Conservation (phyloP, 768 basidiomycete species). For the Xerocomellus dryophilus region DNA sequence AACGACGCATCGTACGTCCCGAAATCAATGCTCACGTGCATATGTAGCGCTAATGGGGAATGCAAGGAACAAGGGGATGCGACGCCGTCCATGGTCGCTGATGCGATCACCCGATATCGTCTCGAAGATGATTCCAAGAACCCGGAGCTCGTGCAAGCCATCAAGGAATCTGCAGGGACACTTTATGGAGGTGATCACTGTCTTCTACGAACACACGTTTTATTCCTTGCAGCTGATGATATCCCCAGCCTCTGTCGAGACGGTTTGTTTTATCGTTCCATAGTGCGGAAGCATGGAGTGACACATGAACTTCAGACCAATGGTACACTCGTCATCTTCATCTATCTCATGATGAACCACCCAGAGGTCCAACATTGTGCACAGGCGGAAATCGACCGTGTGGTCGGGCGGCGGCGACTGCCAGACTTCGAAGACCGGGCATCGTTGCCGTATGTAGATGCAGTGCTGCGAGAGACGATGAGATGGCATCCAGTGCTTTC, state of each 20-base stretch:
- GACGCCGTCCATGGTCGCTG: slow-evolving; percentile 15
- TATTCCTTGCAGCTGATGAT: not conserved
- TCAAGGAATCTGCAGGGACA: slow-evolving; percentile 19
- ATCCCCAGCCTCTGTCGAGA: slow-evolving; percentile 29
- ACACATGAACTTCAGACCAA: slow-evolving; percentile 21
- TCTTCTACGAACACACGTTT: no score
- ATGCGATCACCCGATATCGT: slow-evolving; percentile 9
- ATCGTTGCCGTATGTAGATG: slow-evolving; percentile 34
- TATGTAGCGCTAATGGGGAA: not conserved
- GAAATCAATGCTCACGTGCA: not conserved
- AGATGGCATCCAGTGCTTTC: slow-evolving; percentile 28
- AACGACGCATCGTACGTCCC: slow-evolving; percentile 1
- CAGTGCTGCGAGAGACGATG: slow-evolving; percentile 33
- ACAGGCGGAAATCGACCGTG: slow-evolving; percentile 33
- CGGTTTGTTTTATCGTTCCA: slow-evolving; percentile 20
- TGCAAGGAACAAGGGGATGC: slow-evolving; percentile 9
- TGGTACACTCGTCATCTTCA: slow-evolving; percentile 20
- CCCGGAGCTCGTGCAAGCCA: slow-evolving; percentile 6
- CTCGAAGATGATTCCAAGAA: slow-evolving; percentile 5
- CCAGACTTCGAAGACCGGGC: slow-evolving; percentile 31
- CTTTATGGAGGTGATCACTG: slow-evolving; percentile 18
- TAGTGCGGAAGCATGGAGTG: not conserved
- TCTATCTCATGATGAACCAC: slow-evolving; percentile 32
- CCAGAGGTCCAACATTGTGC: slow-evolving; percentile 29
- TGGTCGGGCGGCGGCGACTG: slow-evolving; percentile 28